These are phyloP conservation scores for Fusarium nematophilum DNA, from an alignment of 2,329 filamentous ascomycete genomes.

Conservation along the genomic window DNA sequence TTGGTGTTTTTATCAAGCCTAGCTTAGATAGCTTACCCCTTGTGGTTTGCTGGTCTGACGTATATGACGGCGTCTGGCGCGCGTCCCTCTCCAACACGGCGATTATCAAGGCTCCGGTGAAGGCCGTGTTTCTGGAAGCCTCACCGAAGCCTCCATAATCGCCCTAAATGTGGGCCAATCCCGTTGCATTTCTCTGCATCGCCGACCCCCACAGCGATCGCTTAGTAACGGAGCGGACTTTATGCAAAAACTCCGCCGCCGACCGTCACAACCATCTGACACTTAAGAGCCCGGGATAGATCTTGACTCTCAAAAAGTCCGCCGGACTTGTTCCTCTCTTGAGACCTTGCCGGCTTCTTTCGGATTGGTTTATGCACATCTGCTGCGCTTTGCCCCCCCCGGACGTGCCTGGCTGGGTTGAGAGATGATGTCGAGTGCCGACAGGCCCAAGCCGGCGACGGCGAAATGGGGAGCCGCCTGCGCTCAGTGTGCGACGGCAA, in stretches of 20 bases:
- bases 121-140: no score
- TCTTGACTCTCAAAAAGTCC: slow-evolving; percentile 35
- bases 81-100: no score
- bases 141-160: no score
- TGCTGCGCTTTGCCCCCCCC: slow-evolving; percentile 3
- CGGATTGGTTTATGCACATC: slow-evolving; percentile 15
- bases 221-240: slow-evolving; percentile 10
- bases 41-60: no score
- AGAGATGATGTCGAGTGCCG: slow-evolving; percentile 26
- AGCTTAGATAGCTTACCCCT: no score
- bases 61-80: no score
- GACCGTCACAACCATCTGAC: slow-evolving; percentile 5
- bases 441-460: slow-evolving; percentile 48
- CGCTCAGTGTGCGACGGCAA: slow-evolving; percentile 59
- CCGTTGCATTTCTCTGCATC: no score
- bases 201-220: no score
- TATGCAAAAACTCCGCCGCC: slow-evolving; percentile 28
- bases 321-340: slow-evolving; percentile 38
- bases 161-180: no score
- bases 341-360: slow-evolving; percentile 7
- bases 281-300: slow-evolving; percentile 1
- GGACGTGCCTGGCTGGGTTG: slow-evolving; percentile 3
- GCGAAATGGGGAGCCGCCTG: slow-evolving; percentile 64
- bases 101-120: no score
- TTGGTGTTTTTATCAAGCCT: no score